Evolutionary conservation across 208 protist genomes (phyloP).

Genomic region (Trypanosoma caninum): DNA sequence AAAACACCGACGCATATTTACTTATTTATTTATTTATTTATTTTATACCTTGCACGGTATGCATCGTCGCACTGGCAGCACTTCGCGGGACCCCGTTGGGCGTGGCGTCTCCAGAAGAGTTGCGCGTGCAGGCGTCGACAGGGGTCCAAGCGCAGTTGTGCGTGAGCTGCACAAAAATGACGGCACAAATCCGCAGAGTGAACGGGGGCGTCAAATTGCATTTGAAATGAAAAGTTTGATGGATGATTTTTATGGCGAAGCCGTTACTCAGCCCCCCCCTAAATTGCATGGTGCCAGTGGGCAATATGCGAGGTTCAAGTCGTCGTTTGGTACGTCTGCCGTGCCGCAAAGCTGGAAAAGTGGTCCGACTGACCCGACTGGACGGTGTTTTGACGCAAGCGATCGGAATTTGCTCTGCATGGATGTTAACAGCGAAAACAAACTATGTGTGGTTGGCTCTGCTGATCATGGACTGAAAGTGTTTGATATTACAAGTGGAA

Average conservation of each 20-base stretch:
- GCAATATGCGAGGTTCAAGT: constrained; percentile 21
- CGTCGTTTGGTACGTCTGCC: constrained; percentile 9
- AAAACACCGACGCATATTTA: neutral
- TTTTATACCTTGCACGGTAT: constrained; percentile 3
- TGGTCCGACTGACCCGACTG: constrained; percentile 47
- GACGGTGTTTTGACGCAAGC: constrained; percentile 65
- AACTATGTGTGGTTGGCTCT: constrained; percentile 69
- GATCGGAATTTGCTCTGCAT: constrained; percentile 87
- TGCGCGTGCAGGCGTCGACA: constrained; percentile 9
- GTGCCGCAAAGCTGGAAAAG: constrained; percentile 33
- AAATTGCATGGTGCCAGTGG: neutral
- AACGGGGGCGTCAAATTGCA: constrained; percentile 42
- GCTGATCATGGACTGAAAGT: constrained; percentile 86
- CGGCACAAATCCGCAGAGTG: constrained; percentile 25
- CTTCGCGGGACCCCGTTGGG: constrained; percentile 1
- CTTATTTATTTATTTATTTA: neutral
- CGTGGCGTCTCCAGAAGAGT: constrained; percentile 4
- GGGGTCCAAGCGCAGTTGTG: constrained; percentile 27
- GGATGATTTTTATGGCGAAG: constrained; percentile 54
- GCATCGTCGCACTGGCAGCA: constrained; percentile 15
- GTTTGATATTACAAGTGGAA: constrained; percentile 59
- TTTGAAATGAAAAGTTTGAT: constrained; percentile 52
- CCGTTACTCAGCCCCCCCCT: constrained; percentile 17
- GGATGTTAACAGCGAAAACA: constrained; percentile 44
- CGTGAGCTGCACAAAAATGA: constrained; percentile 34